Conservation (phyloP, 2,329 filamentous ascomycete genomes). For the Aspergillus floridensis region DNA sequence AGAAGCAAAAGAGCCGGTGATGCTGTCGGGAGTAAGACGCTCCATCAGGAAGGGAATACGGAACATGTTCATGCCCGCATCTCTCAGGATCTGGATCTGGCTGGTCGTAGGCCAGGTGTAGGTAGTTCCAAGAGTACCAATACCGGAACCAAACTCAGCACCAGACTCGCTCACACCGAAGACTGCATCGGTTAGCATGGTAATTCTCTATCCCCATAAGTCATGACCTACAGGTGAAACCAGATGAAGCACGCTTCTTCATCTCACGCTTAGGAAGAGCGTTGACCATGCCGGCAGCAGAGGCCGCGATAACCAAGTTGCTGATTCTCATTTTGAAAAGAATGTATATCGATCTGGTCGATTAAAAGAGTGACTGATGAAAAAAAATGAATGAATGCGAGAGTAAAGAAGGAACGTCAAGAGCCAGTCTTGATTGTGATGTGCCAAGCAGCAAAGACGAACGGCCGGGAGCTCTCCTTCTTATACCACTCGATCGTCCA, state of each 20-base stretch:
- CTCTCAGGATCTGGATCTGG: conserved; percentile 52
- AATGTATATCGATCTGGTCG: conserved; percentile 26
- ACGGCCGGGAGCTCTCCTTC: background rate
- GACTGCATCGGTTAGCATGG: conserved; percentile 18
- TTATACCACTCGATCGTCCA: conserved; percentile 1
- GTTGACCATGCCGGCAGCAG: conserved; percentile 27
- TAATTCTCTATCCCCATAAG: background rate
- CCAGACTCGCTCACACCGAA: conserved; percentile 57
- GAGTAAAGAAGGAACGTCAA: conserved; percentile 11
- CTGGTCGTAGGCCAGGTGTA: conserved; percentile 62
- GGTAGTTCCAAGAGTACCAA: conserved; percentile 56
- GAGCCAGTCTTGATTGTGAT: conserved; percentile 14
- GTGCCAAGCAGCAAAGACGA: conserved; percentile 5
- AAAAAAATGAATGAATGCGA: conserved; percentile 12
- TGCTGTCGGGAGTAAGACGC: conserved; percentile 46
- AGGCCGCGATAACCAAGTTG: conserved; percentile 29
- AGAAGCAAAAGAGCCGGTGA: conserved; percentile 45
- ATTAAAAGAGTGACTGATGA: conserved; percentile 6
- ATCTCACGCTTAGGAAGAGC: conserved; percentile 25
- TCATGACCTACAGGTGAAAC: background rate
- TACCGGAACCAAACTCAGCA: conserved; percentile 61
- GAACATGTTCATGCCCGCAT: conserved; percentile 58
- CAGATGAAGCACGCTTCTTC: conserved; percentile 22
- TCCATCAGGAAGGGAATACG: conserved; percentile 58
- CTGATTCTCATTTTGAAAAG: conserved; percentile 31